Evolutionary conservation across 768 basidiomycete species (phyloP).

Genomic region (Naematelia encephala): DNA sequence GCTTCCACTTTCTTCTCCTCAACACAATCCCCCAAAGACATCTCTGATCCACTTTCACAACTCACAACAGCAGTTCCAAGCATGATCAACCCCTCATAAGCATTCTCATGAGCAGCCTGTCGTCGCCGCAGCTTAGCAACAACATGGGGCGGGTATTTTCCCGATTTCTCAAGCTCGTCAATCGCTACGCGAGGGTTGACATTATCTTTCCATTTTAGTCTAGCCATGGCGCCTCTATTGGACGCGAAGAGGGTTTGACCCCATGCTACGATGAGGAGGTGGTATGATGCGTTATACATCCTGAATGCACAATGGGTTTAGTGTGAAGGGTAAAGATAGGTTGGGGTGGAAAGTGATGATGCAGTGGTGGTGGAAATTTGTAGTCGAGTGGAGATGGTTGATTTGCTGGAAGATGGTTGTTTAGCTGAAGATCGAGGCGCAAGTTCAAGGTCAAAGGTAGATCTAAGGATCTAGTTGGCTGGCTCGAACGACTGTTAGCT

Average conservation of each 20-base stretch:
- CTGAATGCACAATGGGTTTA: no score
- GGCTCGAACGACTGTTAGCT: no score
- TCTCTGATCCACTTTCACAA: not conserved
- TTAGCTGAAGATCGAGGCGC: not conserved
- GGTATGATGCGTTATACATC: slow-evolving; percentile 33
- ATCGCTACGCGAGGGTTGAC: slow-evolving; percentile 26
- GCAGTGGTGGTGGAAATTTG: no score
- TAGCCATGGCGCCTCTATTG: slow-evolving; percentile 20
- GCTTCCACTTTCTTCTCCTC: not conserved
- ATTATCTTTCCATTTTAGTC: slow-evolving; percentile 29
- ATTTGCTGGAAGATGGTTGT: not conserved
- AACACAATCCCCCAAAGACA: not conserved
- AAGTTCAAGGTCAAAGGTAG: no score
- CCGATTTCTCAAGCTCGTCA: slow-evolving; percentile 27
- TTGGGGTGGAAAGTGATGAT: no score
- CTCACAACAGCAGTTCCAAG: slow-evolving; percentile 31
- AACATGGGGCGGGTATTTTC: slow-evolving; percentile 23
- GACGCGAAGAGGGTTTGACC: slow-evolving; percentile 30
- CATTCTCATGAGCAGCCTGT: slow-evolving; percentile 39
- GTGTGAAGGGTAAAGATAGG: no score
- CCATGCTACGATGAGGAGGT: slow-evolving; percentile 28
- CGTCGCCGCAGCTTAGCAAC: slow-evolving; percentile 35
- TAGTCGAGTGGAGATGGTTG: no score
- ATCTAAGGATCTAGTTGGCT: no score
- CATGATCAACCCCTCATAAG: slow-evolving; percentile 28